A percentile compares a stretch with the other conserved stretches of the same genome.
Conservation (phyloP, 129 eudicot species). For the Kitagawia praeruptora region DNA sequence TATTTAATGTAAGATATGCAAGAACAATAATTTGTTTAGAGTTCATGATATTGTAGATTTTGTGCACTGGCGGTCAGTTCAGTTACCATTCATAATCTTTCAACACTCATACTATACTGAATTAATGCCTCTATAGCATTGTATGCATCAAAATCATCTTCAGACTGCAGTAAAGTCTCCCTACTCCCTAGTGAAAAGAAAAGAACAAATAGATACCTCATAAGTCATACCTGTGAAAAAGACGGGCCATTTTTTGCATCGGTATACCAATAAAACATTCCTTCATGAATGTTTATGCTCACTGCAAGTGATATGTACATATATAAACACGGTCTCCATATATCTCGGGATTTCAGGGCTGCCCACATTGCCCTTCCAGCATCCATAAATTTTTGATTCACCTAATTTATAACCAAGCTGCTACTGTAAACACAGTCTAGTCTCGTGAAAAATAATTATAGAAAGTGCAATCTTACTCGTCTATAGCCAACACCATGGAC, state of each 20-base stretch:
- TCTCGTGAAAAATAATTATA: background rate
- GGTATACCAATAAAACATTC: conserved; percentile 96
- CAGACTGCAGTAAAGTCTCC: background rate
- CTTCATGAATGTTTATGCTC: conserved; percentile 69
- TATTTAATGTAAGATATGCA: background rate
- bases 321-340: conserved; percentile 93
- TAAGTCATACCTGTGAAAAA: conserved; percentile 92
- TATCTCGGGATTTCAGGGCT: conserved; percentile 58
- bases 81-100: background rate
- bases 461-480: conserved; percentile 41
- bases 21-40: background rate
- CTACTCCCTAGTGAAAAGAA: background rate
- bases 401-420: conserved; percentile 27
- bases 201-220: conserved; percentile 41
- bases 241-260: conserved; percentile 69
- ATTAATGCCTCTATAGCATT: background rate
- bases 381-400: conserved; percentile 50
- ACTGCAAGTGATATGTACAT: conserved; percentile 83
- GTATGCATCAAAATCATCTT: background rate
- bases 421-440: background rate
- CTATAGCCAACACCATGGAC: conserved; percentile 41
- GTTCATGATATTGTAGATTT: background rate
- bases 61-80: background rate
- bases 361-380: conserved; percentile 72
- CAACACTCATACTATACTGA: background rate